Conservation (phyloP, 2,329 filamentous ascomycete genomes). For the Trichoderma breve region DNA sequence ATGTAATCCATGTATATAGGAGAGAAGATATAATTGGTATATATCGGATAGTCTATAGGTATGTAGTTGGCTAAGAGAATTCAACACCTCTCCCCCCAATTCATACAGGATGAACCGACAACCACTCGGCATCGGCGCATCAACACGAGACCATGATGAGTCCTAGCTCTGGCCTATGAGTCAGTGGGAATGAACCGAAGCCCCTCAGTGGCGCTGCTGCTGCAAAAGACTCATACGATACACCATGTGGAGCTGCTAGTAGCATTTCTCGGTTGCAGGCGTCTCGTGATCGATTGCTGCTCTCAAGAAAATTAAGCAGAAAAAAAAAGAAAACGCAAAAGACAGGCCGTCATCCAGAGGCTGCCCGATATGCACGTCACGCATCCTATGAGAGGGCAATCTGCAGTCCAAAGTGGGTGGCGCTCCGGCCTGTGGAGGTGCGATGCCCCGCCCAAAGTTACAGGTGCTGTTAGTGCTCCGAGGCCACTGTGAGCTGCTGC, state of each 20-base stretch:
- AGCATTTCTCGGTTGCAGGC: not conserved
- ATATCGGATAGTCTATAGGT: not conserved
- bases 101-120: not conserved
- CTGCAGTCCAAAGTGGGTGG: conserved; percentile 16
- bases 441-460: conserved; percentile 5
- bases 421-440: not conserved
- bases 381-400: conserved; percentile 4
- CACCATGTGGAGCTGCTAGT: not conserved
- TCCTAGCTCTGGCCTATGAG: not conserved
- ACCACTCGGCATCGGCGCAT: not conserved
- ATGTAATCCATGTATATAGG: not conserved
- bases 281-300: conserved; percentile 9
- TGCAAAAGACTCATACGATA: conserved; percentile 3
- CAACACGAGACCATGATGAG: not conserved
- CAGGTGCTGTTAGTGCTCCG: conserved; percentile 5
- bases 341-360: not conserved
- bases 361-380: conserved; percentile 11
- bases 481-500: conserved; percentile 5
- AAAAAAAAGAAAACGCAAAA: not conserved
- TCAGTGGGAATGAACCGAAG: conserved; percentile 2
- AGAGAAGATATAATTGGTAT: not conserved
- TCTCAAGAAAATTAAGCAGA: not conserved
- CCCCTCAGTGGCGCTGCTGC: conserved; percentile 14
- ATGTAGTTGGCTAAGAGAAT: not conserved
- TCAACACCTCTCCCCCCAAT: not conserved